Evolutionary conservation across 192 early-diverging fungal genomes (phyloP).

Genomic region (Obelidium mucronatum): DNA sequence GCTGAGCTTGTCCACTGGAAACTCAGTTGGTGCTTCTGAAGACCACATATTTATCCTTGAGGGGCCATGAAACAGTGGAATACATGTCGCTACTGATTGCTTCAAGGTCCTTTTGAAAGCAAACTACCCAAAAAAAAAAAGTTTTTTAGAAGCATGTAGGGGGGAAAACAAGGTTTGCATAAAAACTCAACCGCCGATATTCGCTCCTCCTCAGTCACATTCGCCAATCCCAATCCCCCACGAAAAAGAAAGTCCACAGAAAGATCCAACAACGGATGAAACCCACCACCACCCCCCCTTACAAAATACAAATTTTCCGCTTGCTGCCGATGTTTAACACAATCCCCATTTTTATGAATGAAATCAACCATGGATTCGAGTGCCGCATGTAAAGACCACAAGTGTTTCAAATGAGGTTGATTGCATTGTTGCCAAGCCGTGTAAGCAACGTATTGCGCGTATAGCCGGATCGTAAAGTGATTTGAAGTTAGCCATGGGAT

Average conservation of each 20-base stretch:
- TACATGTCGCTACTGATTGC: too few relatives aligned
- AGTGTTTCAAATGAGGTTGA: not conserved
- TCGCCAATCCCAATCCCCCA: constrained; percentile 40
- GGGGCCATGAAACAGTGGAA: constrained; percentile 1
- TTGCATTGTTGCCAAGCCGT: constrained; percentile 14
- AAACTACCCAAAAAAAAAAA: too few relatives aligned
- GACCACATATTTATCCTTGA: too few relatives aligned
- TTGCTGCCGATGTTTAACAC: constrained; percentile 51
- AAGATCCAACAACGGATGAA: constrained; percentile 57
- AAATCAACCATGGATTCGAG: constrained; percentile 35
- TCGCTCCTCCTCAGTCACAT: constrained; percentile 55
- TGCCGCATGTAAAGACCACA: not conserved
- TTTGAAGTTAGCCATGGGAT: constrained; percentile 48
- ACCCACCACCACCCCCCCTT: constrained; percentile 40
- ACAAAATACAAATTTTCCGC: constrained; percentile 52
- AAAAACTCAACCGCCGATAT: constrained; percentile 51
- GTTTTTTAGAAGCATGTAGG: not conserved
- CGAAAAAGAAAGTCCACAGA: constrained; percentile 66
- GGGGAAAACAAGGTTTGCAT: not conserved
- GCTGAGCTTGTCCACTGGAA: too few relatives aligned
- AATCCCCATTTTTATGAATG: constrained; percentile 50
- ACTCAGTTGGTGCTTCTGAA: too few relatives aligned
- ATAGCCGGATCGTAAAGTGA: constrained; percentile 49
- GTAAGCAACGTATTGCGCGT: constrained; percentile 40
- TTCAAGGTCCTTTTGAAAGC: too few relatives aligned